Conservation (phyloP, 768 basidiomycete genomes). For the Wakefieldia striispora region DNA sequence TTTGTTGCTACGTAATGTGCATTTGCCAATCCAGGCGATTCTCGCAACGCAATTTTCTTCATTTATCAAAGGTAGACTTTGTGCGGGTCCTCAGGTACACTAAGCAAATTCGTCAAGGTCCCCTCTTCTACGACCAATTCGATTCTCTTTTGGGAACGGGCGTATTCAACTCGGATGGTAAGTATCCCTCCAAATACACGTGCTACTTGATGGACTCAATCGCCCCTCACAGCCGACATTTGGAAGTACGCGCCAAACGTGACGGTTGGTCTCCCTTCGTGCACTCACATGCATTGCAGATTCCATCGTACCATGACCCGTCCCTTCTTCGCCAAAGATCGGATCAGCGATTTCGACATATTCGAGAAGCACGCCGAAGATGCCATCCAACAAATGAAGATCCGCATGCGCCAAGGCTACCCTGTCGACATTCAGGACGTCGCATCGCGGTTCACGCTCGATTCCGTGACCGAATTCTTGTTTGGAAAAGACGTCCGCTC, state of each 20-base stretch:
- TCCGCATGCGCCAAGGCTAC: slow-evolving; percentile 43
- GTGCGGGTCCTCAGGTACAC: not conserved
- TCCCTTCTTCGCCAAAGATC: slow-evolving; percentile 56
- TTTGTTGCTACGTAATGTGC: not conserved
- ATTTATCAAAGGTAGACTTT: slow-evolving; percentile 35
- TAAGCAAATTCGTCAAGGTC: slow-evolving; percentile 13
- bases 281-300: slow-evolving; percentile 26
- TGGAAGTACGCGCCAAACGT: slow-evolving; percentile 49
- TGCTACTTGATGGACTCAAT: not conserved
- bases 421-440: slow-evolving; percentile 55
- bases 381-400: slow-evolving; percentile 43
- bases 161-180: slow-evolving; percentile 60
- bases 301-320: slow-evolving; percentile 60
- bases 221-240: slow-evolving; percentile 40
- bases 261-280: not conserved
- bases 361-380: slow-evolving; percentile 51
- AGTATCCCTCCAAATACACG: not conserved
- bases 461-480: slow-evolving; percentile 58
- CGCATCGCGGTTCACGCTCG: slow-evolving; percentile 55
- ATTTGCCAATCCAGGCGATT: slow-evolving; percentile 14
- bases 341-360: slow-evolving; percentile 53
- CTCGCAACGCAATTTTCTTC: slow-evolving; percentile 37
- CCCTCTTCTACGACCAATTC: slow-evolving; percentile 24
- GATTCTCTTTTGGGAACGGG: slow-evolving; percentile 44
- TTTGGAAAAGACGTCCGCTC: slow-evolving; percentile 49